Evolutionary conservation across 345 rosid species (phyloP).

Genomic region (Sapria himalayana): DNA sequence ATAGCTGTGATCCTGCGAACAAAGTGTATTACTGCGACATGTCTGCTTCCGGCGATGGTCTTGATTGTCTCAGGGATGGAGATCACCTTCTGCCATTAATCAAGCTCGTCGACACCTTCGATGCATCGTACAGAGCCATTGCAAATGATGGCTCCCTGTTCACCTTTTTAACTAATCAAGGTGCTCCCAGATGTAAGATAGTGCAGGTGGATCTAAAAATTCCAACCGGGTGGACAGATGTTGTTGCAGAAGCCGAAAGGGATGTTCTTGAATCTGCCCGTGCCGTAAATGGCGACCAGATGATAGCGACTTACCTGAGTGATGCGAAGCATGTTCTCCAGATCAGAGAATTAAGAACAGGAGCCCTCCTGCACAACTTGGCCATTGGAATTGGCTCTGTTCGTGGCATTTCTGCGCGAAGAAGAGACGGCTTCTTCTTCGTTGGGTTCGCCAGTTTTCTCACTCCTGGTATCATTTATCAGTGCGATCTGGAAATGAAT

Average conservation of each 20-base stretch:
- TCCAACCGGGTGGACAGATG: conserved; percentile 56
- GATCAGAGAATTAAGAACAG: conserved; percentile 59
- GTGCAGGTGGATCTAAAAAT: conserved; percentile 60
- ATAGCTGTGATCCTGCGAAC: conserved; percentile 67
- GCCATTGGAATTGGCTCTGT: conserved; percentile 76
- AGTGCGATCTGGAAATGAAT: conserved; percentile 32
- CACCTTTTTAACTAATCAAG: conserved; percentile 62
- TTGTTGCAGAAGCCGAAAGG: conserved; percentile 48
- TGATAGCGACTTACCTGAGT: conserved; percentile 67
- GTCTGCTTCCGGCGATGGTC: conserved; percentile 40
- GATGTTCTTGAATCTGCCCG: conserved; percentile 62
- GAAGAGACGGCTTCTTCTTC: conserved; percentile 36
- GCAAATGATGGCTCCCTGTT: conserved; percentile 61
- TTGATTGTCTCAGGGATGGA: conserved; percentile 38
- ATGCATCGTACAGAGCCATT: conserved; percentile 33
- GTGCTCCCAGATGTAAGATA: conserved; percentile 69
- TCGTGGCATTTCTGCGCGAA: conserved; percentile 36
- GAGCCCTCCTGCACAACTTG: conserved; percentile 46
- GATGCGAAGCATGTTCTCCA: conserved; percentile 67
- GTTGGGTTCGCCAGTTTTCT: conserved; percentile 68
- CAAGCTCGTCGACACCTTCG: conserved; percentile 56
- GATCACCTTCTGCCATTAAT: conserved; percentile 38
- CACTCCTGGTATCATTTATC: conserved; percentile 65
- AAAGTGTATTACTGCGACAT: conserved; percentile 57
- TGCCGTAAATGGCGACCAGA: conserved; percentile 42